Base-by-base conservation (phyloP, 2,329 filamentous ascomycete species). In the Sporothrix brasiliensis region DNA sequence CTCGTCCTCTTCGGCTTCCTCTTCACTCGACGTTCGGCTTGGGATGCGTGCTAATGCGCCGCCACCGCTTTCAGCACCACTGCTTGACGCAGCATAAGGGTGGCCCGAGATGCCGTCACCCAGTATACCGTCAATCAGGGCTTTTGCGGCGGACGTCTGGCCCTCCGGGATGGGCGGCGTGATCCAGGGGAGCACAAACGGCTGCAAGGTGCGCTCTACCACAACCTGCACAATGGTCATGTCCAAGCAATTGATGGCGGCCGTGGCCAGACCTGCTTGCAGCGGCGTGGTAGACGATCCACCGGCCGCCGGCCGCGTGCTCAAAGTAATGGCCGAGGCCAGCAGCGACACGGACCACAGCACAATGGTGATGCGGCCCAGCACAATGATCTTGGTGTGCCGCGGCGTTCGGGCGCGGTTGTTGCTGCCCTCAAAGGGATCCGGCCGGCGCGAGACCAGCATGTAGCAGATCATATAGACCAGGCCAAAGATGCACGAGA, bases 381-480 rank as follows among this genome's bases (percentile, higher is more conserved):
- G 68, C 30, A 79, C 74, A 56, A 76, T 71, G 44, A 76, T 74
- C 70, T 75, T 77, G 9, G 78, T 76, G 49, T 80, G 77, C 9
- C 80, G 73, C 6, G 76, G 76, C 21, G 77, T 75, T n/a, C 76
- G 75, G 14, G 76, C 72, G 2, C 75, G 75, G 1, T 71, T 67
- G 1, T 71, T 67, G 16, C 74, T 74, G 34, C 73, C 67, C 52
- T 77, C 74, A 10, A 72, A 66, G 44, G 75, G 72, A 11, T 75
- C 74, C 3, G 73, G 73, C 19, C 72, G 74, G 10, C 72, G 68
- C 1, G 78, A 74, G 0, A 78, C 77, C 11, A 76, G 65, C n/a
- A 77, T 14, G 60, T 80, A 77, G 3, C 79, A 71, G n/a, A 69
- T 65, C 49, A 79, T 72, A 68, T 80, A 80, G 19, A 77, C 69